A percentile compares a stretch with the other conserved stretches of the same genome.
These are phyloP conservation scores for Cavenderia fasciculata DNA, from an alignment of 78 protist genomes.

Conservation along the genomic window DNA sequence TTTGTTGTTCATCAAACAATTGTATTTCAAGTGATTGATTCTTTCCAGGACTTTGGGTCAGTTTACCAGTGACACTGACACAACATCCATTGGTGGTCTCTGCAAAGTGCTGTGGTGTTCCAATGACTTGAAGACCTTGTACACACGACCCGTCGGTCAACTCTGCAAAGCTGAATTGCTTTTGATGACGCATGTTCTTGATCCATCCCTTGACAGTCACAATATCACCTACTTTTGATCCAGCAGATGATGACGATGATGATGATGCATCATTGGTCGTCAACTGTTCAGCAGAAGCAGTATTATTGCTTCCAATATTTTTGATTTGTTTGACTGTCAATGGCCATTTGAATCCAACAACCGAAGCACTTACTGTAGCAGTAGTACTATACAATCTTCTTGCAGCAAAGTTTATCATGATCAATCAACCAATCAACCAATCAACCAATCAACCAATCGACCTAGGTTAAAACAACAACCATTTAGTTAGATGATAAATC, in stretches of 20 bases:
- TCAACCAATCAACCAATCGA: no score
- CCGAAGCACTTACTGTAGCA: no score
- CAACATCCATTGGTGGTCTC: slow-evolving; percentile 32
- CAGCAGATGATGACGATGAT: no score
- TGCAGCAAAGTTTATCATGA: no score
- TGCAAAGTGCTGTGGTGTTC: slow-evolving; percentile 1
- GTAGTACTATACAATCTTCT: no score
- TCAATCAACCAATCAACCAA: no score
- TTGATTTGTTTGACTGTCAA: neutral
- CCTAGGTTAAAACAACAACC: no score
- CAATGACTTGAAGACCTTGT: slow-evolving; percentile 57
- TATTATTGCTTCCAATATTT: neutral
- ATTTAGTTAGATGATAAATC: no score
- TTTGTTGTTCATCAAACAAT: neutral
- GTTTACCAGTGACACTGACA: slow-evolving; percentile 15
- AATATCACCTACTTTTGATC: no score
- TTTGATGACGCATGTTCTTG: slow-evolving; percentile 24
- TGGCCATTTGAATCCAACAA: no score
- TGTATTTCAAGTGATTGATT: slow-evolving; percentile 4
- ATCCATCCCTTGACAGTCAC: slow-evolving; percentile 56
- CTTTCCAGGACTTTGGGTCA: slow-evolving; percentile 33
- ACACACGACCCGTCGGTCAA: slow-evolving; percentile 43
- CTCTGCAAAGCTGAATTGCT: slow-evolving; percentile 45
- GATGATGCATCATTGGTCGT: neutral
- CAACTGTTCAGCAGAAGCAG: neutral